Percentiles rank a stretch among this genome's conserved stretches.
phyloP scores from a whole-genome alignment of 148 eudicot species.

The Rheum nobile region DNA sequence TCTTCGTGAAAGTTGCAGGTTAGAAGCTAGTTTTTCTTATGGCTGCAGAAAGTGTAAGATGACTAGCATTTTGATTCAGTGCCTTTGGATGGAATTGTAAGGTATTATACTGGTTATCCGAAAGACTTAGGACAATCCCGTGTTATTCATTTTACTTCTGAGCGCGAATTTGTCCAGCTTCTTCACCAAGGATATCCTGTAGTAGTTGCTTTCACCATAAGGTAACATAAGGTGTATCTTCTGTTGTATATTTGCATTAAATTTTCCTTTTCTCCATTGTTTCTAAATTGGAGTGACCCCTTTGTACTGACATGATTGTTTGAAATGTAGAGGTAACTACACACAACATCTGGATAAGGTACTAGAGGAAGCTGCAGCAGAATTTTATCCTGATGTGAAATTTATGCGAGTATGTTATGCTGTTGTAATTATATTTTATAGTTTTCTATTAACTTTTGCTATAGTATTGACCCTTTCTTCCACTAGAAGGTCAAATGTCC shows the following conservation, averaged over 20 bases:
- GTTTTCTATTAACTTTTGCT: background rate
- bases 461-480: background rate
- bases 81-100: constrained; percentile 15
- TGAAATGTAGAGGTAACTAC: constrained; percentile 54
- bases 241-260: background rate
- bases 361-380: constrained; percentile 82
- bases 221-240: constrained; percentile 23
- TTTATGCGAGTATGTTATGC: constrained; percentile 69
- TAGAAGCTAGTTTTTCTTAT: constrained; percentile 2
- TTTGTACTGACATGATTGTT: constrained; percentile 8
- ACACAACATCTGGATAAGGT: constrained; percentile 82
- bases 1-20: constrained; percentile 79
- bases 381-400: constrained; percentile 79
- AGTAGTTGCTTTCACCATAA: constrained; percentile 88
- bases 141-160: constrained; percentile 84
- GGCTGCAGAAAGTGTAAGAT: background rate
- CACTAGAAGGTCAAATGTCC: background rate
- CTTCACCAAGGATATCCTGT: constrained; percentile 86
- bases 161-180: constrained; percentile 86
- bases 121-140: constrained; percentile 91
- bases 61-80: background rate
- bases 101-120: constrained; percentile 94
- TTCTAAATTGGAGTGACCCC: background rate
- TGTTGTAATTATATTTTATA: background rate
- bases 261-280: background rate